Conservation (phyloP, 306 rosid genomes). For the Vigna radiata region DNA sequence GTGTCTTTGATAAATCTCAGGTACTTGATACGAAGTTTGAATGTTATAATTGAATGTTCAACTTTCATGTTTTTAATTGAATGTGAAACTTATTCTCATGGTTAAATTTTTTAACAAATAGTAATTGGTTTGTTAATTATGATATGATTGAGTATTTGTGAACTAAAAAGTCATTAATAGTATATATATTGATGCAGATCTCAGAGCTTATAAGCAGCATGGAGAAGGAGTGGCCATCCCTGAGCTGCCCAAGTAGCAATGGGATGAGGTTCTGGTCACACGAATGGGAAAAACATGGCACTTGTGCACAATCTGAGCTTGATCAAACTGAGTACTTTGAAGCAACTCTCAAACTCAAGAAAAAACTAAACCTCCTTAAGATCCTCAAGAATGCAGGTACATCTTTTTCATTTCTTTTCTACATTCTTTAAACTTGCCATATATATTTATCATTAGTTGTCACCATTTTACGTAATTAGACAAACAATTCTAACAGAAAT, state of each 20-base stretch:
- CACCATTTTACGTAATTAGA: no score
- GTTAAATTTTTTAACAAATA: no score
- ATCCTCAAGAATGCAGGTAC: conserved; percentile 63
- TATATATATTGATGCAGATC: conserved; percentile 43
- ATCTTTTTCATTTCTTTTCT: no score
- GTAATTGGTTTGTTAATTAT: no score
- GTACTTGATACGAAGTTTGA: conserved; percentile 34
- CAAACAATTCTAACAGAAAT: neutral
- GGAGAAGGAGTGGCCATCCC: conserved; percentile 76
- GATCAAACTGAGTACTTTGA: conserved; percentile 72
- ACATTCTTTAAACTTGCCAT: no score
- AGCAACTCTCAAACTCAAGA: conserved; percentile 67
- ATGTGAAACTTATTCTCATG: no score
- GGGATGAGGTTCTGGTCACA: conserved; percentile 84
- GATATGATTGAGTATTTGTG: no score
- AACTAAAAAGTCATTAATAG: no score
- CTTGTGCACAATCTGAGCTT: conserved; percentile 75
- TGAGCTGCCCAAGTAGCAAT: conserved; percentile 90
- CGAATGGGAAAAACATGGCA: conserved; percentile 92
- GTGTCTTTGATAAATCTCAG: conserved; percentile 73
- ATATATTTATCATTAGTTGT: no score
- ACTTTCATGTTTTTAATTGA: no score
- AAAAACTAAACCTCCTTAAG: conserved; percentile 62
- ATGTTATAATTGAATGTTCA: no score
- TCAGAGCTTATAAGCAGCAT: conserved; percentile 60